Percentiles rank a stretch among this genome's conserved stretches.
Conservation (phyloP, 805 yeast genomes). For the Millerago galiae region DNA sequence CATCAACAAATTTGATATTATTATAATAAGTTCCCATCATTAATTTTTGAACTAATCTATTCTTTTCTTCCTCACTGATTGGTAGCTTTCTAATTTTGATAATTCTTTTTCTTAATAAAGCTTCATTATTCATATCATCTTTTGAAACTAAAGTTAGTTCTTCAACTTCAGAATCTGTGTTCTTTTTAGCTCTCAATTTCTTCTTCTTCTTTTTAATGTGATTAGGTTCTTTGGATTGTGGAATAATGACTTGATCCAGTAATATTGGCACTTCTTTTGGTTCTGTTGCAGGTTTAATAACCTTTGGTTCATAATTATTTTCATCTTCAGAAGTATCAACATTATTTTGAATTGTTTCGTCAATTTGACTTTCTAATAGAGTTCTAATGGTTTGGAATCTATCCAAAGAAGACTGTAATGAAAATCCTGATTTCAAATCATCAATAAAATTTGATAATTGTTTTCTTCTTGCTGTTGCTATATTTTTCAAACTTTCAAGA, state of each 20-base stretch:
- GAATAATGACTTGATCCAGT: constrained; percentile 45
- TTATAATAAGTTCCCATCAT: constrained; percentile 66
- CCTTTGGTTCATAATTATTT: constrained; percentile 46
- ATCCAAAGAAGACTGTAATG: constrained; percentile 45
- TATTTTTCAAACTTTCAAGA: background rate
- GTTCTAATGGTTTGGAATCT: constrained; percentile 37
- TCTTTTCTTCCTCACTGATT: constrained; percentile 19
- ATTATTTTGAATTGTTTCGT: constrained; percentile 26
- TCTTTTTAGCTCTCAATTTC: background rate
- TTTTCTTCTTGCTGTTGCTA: constrained; percentile 18
- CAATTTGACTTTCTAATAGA: constrained; percentile 23
- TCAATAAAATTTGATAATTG: constrained; percentile 29
- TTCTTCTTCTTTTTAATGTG: constrained; percentile 6
- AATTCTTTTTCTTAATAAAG: constrained; percentile 41
- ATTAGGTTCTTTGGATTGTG: constrained; percentile 32
- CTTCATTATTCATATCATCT: constrained; percentile 19
- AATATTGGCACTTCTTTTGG: constrained; percentile 40
- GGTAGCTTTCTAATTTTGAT: constrained; percentile 27
- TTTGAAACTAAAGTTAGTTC: constrained; percentile 14
- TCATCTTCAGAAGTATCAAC: constrained; percentile 22
- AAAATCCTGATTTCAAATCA: constrained; percentile 38
- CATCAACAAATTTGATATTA: constrained; percentile 32
- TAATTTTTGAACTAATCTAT: constrained; percentile 45
- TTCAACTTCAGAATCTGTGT: constrained; percentile 11
- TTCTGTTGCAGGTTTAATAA: constrained; percentile 42